These are phyloP conservation scores for Podila horticola DNA, from an alignment of 192 early-diverging fungal genomes.

Conservation along the genomic window DNA sequence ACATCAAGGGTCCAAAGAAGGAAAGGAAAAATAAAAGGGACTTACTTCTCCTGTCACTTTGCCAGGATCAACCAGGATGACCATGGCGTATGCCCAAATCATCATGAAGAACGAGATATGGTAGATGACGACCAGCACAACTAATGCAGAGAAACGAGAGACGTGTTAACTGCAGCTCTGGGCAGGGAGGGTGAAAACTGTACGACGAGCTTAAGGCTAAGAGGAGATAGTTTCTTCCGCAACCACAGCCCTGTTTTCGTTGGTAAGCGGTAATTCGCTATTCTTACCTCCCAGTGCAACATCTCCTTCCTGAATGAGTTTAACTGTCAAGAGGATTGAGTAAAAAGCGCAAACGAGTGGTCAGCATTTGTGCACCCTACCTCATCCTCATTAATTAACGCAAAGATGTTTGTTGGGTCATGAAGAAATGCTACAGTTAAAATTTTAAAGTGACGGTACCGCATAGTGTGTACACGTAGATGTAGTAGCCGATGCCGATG, in stretches of 20 bases:
- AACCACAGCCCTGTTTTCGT: neutral
- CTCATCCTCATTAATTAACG: too few species aligned
- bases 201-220: too few species aligned
- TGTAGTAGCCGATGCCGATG: conserved; percentile 39
- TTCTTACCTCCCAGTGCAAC: conserved; percentile 1
- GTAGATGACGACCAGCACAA: conserved; percentile 25
- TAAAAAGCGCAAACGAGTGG: neutral
- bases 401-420: too few species aligned
- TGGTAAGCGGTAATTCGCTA: neutral
- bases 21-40: neutral
- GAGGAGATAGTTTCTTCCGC: neutral
- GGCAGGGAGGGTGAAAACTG: too few species aligned
- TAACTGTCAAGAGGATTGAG: neutral
- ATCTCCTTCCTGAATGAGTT: neutral
- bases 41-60: conserved; percentile 33
- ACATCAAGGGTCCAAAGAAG: neutral
- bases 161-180: neutral
- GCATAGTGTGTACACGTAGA: conserved; percentile 28
- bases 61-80: conserved; percentile 42
- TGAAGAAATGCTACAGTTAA: neutral
- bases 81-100: conserved; percentile 46
- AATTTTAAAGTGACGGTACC: conserved; percentile 10
- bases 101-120: conserved; percentile 35
- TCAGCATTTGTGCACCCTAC: too few species aligned
- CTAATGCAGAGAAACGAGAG: conserved; percentile 2